Evolutionary conservation across 2,329 filamentous ascomycete genomes (phyloP).

Genomic region (Ceratocystis huliohia): DNA sequence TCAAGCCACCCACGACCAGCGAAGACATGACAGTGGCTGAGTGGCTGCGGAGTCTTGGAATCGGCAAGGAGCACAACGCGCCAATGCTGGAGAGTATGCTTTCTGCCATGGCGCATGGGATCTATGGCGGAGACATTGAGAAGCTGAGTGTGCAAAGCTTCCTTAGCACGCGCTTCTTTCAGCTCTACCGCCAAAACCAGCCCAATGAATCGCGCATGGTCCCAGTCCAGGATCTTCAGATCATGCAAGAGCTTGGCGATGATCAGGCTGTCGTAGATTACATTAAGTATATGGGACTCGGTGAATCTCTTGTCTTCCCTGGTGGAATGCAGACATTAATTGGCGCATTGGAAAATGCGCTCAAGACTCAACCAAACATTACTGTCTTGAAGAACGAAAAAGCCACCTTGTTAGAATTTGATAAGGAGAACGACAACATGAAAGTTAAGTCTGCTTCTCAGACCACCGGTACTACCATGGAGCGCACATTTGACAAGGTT

Average conservation of each 20-base stretch:
- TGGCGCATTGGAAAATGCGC: constrained; percentile 27
- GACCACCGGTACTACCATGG: not conserved
- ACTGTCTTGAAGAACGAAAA: constrained; percentile 22
- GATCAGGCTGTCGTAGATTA: constrained; percentile 24
- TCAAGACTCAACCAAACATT: constrained; percentile 14
- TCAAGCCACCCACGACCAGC: constrained; percentile 25
- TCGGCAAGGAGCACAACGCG: constrained; percentile 19
- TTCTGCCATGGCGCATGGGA: constrained; percentile 70
- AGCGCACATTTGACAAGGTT: constrained; percentile 39
- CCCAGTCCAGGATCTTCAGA: constrained; percentile 25
- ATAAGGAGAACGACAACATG: not conserved
- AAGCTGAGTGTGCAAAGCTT: constrained; percentile 60
- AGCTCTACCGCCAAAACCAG: constrained; percentile 20
- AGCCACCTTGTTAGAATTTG: constrained; percentile 16
- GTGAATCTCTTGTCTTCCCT: constrained; percentile 18
- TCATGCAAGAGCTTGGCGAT: constrained; percentile 27
- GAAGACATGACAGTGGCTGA: constrained; percentile 30
- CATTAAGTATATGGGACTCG: constrained; percentile 19
- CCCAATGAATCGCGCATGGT: constrained; percentile 23
- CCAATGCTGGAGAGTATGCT: constrained; percentile 54
- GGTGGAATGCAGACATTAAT: constrained; percentile 52
- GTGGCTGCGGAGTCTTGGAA: constrained; percentile 27
- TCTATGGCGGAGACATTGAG: constrained; percentile 82
- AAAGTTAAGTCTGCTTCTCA: constrained; percentile 6
- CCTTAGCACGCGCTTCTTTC: constrained; percentile 33